Evolutionary conservation across 2,329 filamentous ascomycete species (phyloP), one percentile per base, ranked within the genome.

Genomic region (Pseudocercospora ulei): DNA sequence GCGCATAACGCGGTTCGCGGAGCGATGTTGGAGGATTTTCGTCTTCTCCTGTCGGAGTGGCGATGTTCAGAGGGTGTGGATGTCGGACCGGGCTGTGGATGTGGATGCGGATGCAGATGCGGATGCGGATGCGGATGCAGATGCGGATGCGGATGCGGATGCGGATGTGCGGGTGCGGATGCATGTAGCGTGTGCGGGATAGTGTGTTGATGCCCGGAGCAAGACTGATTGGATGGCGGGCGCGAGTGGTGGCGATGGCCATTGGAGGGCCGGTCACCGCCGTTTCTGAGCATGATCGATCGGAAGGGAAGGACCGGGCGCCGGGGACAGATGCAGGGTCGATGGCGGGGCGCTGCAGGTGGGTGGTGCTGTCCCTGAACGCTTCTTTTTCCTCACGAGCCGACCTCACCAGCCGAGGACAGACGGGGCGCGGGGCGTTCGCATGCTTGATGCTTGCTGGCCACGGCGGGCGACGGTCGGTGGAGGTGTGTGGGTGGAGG

Each of bases 1-100:
- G 47, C 46, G 39, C 46, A 48, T 35, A 48, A 8, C 18, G 46
- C 43, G 25, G 38, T 31, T 6, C 35, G 27, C 24, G 47, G 42
- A 43, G 33, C 23, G 36, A 45, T 41, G 36, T 39, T 35, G 31
- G 29, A 31, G 20, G 29, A 37, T 38, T 40, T 38, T 37, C 36
- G 39, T 17, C 20, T 20, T 3, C 19, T 29, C 22, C 17, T 16
- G 18, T 19, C 12, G n/a, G 38, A 35, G 35, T 39, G 43, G 39
- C 30, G 19, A 35, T 31, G 25, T n/a, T 36, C 27, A 22, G 40
- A 36, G 36, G 35, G 25, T 35, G 19, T 24, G 12, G 37, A 24
- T 36, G 33, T 23, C n/a, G n/a, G n/a, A n/a, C n/a, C 18, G 19
- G 41, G n/a, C n/a, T n/a, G n/a, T n/a, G n/a, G 39, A 31, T 26